Evolutionary conservation across 495 filamentous ascomycete genomes (phyloP), one percentile per base, ranked within the genome.

Genomic region (Aspergillus nanangensis): DNA sequence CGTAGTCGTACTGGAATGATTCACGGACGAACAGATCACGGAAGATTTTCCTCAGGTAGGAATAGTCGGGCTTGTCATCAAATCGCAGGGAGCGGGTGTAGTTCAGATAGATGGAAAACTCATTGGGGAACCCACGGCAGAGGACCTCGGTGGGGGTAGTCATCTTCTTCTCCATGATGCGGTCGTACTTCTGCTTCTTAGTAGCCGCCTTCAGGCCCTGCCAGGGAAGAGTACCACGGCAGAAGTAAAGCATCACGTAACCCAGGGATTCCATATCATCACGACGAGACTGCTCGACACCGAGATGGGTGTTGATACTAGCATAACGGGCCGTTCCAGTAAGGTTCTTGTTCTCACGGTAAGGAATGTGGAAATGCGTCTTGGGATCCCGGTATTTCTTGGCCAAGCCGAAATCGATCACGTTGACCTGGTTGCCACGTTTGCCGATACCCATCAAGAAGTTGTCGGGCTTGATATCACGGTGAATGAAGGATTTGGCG

Each of bases 161-260:
- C 94, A 99, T 97, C 86, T 99, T 99, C 84, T 99, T 99, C 79
- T 99, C 94, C 94, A 97, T 99, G 72, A 99, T 99, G 41, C 94
- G 84, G 71, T 99, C 94, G 62, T 99, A 97, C 73, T 97, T 99
- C 77, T 99, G 93, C 84, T 99, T 97, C 82, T 99, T 97, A 43
- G 94, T 99, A 55, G 94, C 94, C 77, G 94, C 94, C 82, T 99
- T 99, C 38, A 99, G 78, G 31, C 94, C 94, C 75, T 99, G 94
- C 94, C 94, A 99, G 47, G 94, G 93, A 39, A 99, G 90, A 44
- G 91, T 96, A 37, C 93, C 93, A 64, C 94, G 94, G 80, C 94
- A 97, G 77, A 99, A 99, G 76, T 99, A 99, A 38, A 99, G 83
- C 94, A 99, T 99, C 50, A 99, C 93, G 56, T 99, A 99, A 57